Base-by-base conservation (phyloP, 2,329 filamentous ascomycete species). In the Cladosporium phlei region DNA sequence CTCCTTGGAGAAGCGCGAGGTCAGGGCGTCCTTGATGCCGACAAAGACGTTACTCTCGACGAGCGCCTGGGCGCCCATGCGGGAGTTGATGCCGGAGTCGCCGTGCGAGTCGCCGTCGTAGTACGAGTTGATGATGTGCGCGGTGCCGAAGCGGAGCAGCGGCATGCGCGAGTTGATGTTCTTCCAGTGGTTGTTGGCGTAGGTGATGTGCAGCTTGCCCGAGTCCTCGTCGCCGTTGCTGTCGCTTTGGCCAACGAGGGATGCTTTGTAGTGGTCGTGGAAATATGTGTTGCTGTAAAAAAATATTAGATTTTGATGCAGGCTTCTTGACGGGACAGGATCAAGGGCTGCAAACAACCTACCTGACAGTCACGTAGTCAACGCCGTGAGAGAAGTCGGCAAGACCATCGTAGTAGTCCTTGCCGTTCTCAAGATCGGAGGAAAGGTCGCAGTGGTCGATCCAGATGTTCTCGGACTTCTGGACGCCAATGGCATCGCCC, bases 371-470 rank as follows among this genome's bases (percentile, higher is more conserved):
- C 48, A 83, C 63, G 58, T 69, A 85, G 67, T 85, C 80, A 8
- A 75, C 69, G 37, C 70, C 83, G 65, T 84, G 82, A 39, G 76
- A 83, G 40, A 79, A 67, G 56, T 86, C 83, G 37, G 81, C 66
- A 2, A 86, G 74, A 24, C 83, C 82, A 47, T 86, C 83, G 59
- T 83, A 85, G 69, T 77, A 83, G 69, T 86, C 80, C 69, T 86
- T 86, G 69, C 74, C 79, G 60, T 78, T 70, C 56, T 74, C 68
- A 25, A 62, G 59, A 66, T 84, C 75, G 19, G 77, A 79, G 4
- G 75, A 80, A 17, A 86, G 71, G 53, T 86, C 82, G 61, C 74
- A 72, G 68, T 85, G 82, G 67, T 86, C 82, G 39, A 86, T 68
- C 82, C 82, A 86, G 21, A 81, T 68, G 46, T 76, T 75, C 4